Conservation (phyloP, 148 eudicot genomes). For the Amaranthus hypochondriacus region DNA sequence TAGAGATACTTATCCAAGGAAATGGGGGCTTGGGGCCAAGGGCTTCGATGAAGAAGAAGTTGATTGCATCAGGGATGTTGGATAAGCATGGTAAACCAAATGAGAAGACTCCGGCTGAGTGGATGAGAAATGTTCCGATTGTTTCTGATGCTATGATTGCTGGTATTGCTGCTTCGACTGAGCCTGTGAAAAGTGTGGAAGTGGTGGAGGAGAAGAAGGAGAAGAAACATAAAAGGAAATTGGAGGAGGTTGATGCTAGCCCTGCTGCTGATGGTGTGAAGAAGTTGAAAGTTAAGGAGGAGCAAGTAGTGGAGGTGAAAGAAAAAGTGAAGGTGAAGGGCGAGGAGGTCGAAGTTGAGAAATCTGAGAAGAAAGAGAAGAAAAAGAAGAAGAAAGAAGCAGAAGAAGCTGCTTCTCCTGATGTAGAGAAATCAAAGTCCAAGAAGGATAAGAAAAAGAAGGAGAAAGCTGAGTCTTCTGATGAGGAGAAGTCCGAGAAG, state of each 20-base stretch:
- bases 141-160: constrained; percentile 82
- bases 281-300: constrained; percentile 46
- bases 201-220: constrained; percentile 36
- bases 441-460: constrained; percentile 52
- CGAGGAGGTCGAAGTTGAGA: neutral
- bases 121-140: constrained; percentile 83
- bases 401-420: constrained; percentile 29
- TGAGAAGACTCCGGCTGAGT: constrained; percentile 76
- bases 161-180: constrained; percentile 53
- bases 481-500: constrained; percentile 50
- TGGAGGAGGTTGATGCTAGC: constrained; percentile 45
- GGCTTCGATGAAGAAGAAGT: constrained; percentile 91
- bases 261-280: constrained; percentile 42
- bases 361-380: neutral
- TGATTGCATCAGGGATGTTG: constrained; percentile 78
- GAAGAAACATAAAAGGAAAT: constrained; percentile 59
- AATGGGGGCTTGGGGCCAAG: constrained; percentile 96
- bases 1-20: constrained; percentile 93
- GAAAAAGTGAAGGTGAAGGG: neutral
- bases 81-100: constrained; percentile 79
- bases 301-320: neutral
- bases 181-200: constrained; percentile 29
- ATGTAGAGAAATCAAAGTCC: constrained; percentile 31
- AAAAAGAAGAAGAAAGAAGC: neutral
- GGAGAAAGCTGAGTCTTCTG: constrained; percentile 30